Evolutionary conservation across 1,139 yeast genomes (phyloP), one percentile per base, ranked within the genome.

Genomic region (Wickerhamomyces sp.): DNA sequence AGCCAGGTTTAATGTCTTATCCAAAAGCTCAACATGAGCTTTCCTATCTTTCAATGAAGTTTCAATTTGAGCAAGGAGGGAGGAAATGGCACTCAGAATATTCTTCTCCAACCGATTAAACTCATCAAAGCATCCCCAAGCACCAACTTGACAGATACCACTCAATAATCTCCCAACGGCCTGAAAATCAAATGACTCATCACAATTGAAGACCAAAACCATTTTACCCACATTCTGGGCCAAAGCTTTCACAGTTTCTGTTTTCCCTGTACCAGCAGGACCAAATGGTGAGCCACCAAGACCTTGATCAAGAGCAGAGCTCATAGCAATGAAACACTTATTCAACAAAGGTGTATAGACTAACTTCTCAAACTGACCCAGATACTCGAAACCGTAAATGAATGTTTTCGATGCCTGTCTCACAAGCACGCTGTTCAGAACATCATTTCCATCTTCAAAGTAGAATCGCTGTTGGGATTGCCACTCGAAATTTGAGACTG

Each of bases 181-280:
- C 40, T 74, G 83, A 52, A 73, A 85, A 51, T 89, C 95, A 62
- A 87, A 91, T 0, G 85, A 63, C 38, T 89, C 95, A 50, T 91
- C 97, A 62, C 97, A 91, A 55, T 87, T 80, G 54, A 91, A 89
- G 0, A 89, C 95, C 10, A 84, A 57, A 0, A 88, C 96, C 73
- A 78, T 75, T 42, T 77, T 72, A 9, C 97, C 98, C 11, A 91
- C 61, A 30, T 75, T 77, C 31, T 77, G 77, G 2, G 95, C 96
- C 21, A 89, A 64, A 0, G 95, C 86, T 54, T 91, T 91, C 16
- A 89, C 72, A 0, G 95, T 72, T 54, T 91, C 98, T 0, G 98
- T 91, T 55, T 91, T 89, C 47, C 97, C 98, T 0, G 97, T 91
- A 32, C 97, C 98, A 4, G 98, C 96, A 2, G 98, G 97, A 0